These are phyloP conservation scores for Leptosphaerulina australis DNA, from an alignment of 2,329 filamentous ascomycete genomes.

Conservation along the genomic window DNA sequence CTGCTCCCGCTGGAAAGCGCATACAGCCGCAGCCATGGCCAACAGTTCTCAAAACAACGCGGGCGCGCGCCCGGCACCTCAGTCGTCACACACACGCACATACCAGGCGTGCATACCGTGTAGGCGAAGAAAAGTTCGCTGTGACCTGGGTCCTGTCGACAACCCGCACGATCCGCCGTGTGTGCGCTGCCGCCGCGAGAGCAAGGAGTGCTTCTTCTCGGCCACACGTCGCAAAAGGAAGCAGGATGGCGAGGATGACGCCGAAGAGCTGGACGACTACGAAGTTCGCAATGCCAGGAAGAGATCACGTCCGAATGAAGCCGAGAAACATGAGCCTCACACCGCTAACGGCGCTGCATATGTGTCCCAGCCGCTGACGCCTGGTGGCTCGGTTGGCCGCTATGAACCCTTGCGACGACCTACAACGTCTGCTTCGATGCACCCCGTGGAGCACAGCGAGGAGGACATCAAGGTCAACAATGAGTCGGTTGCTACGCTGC, in stretches of 20 bases:
- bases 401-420: conserved; percentile 71
- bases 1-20: conserved; percentile 20
- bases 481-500: conserved; percentile 63
- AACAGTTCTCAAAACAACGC: no score
- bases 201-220: conserved; percentile 96
- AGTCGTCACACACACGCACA: conserved; percentile 16
- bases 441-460: conserved; percentile 48
- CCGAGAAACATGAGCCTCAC: conserved; percentile 46
- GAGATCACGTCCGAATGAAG: conserved; percentile 59
- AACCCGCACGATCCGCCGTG: conserved; percentile 94
- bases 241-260: conserved; percentile 56
- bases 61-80: not conserved
- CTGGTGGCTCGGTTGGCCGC: conserved; percentile 69
- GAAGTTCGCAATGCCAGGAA: conserved; percentile 76
- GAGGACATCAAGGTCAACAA: conserved; percentile 65
- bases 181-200: conserved; percentile 89
- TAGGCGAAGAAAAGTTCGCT: conserved; percentile 37
- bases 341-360: conserved; percentile 31
- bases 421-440: conserved; percentile 44
- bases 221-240: conserved; percentile 92
- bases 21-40: conserved; percentile 8
- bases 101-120: conserved; percentile 56
- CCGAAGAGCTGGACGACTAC: conserved; percentile 63
- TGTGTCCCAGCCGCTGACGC: conserved; percentile 63
- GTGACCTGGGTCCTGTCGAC: conserved; percentile 71